phyloP scores from a whole-genome alignment of 768 basidiomycete genomes.

The Lyophyllum semitale region DNA sequence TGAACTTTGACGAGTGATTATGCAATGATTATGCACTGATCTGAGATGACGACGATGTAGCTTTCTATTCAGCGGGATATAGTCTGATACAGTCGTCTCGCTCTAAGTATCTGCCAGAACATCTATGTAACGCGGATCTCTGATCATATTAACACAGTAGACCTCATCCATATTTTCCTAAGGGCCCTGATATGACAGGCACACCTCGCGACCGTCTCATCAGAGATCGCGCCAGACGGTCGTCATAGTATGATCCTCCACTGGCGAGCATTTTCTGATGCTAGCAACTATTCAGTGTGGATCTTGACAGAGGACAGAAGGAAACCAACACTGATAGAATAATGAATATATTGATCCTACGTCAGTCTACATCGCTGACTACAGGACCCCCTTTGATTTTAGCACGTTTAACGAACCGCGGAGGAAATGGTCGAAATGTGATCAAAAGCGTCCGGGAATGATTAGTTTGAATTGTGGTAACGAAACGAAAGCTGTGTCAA shows the following conservation, averaged over 20 bases:
- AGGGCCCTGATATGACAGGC: background rate
- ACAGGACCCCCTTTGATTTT: background rate
- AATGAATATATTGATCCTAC: background rate
- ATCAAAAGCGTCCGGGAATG: background rate
- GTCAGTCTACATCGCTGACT: too few species aligned
- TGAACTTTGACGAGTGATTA: too few species aligned
- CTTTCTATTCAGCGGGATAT: too few species aligned
- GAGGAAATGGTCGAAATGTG: background rate
- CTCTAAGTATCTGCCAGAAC: too few species aligned
- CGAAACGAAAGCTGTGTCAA: slow-evolving; percentile 10
- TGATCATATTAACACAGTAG: too few species aligned
- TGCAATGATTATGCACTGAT: too few species aligned
- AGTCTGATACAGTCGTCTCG: too few species aligned
- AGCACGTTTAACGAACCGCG: background rate
- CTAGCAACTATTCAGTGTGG: background rate
- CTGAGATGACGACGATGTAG: too few species aligned
- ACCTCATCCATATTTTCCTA: background rate
- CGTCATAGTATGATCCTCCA: background rate
- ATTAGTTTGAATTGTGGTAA: slow-evolving; percentile 18
- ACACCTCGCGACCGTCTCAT: background rate
- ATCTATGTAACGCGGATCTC: background rate
- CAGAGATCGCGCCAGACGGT: background rate
- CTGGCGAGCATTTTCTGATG: background rate
- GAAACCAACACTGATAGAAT: background rate
- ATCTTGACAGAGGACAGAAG: background rate